These are phyloP conservation scores for Solanum tarijense DNA, from an alignment of 257 asterid species.

Conservation along the genomic window DNA sequence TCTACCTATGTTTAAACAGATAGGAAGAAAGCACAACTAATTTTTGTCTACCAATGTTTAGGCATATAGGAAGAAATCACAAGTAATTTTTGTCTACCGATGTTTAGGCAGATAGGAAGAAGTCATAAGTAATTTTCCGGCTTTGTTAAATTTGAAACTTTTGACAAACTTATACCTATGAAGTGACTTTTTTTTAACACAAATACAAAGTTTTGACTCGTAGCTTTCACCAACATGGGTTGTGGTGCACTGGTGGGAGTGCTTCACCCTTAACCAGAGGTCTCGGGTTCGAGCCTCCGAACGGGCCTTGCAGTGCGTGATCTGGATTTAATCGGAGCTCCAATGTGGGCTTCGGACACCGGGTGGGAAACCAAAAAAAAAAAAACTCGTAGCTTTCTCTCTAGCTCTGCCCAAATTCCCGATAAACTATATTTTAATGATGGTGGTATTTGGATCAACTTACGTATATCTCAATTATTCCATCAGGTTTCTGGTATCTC, in stretches of 20 bases:
- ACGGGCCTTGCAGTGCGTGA: too few relatives aligned
- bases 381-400: neutral
- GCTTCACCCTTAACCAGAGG: too few relatives aligned
- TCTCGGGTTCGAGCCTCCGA: too few relatives aligned
- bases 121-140: neutral
- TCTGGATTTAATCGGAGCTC: too few relatives aligned
- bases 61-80: too few relatives aligned
- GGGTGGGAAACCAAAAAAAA: too few relatives aligned
- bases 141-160: neutral
- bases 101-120: neutral
- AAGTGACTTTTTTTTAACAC: neutral
- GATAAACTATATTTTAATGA: neutral
- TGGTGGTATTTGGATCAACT: neutral
- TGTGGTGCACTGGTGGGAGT: too few relatives aligned
- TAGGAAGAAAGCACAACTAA: neutral
- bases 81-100: neutral
- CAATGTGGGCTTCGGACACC: too few relatives aligned
- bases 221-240: neutral
- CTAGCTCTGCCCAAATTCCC: neutral
- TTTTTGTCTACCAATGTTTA: neutral
- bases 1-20: too few relatives aligned
- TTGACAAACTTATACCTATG: neutral
- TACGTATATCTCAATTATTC: neutral
- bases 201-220: neutral
- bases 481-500: neutral